A percentile compares a stretch with the other conserved stretches of the same genome.
Conservation (phyloP, 768 basidiomycete species). For the Kwoniella europaea region DNA sequence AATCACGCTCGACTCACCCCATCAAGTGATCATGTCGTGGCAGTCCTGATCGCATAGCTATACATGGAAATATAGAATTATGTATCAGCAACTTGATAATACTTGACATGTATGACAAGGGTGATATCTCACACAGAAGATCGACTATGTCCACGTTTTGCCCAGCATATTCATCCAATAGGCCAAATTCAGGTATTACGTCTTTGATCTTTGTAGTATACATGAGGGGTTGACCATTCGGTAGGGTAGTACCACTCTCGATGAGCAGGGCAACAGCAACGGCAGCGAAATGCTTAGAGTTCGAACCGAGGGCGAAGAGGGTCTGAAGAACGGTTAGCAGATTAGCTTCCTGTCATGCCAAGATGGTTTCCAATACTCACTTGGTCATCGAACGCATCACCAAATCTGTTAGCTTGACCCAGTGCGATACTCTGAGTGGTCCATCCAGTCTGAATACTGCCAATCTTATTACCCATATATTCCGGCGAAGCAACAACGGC, state of each 20-base stretch:
- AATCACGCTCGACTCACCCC: conserved; percentile 17
- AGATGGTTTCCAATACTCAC: background rate
- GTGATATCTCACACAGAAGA: conserved; percentile 37
- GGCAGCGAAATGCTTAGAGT: conserved; percentile 50
- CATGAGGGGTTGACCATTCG: conserved; percentile 21
- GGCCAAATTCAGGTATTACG: conserved; percentile 38
- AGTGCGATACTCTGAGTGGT: background rate
- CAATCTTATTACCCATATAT: background rate
- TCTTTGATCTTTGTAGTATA: conserved; percentile 48
- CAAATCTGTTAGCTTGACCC: background rate
- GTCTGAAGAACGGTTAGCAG: conserved; percentile 26
- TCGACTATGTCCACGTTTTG: conserved; percentile 42
- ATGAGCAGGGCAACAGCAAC: conserved; percentile 42
- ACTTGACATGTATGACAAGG: background rate
- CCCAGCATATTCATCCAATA: conserved; percentile 41
- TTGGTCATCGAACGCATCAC: background rate
- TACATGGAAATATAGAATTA: background rate
- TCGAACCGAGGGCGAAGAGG: conserved; percentile 47
- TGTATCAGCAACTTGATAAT: background rate
- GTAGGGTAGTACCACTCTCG: conserved; percentile 26
- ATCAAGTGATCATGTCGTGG: conserved; percentile 42
- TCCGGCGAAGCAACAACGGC: conserved; percentile 11
- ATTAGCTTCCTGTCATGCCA: background rate
- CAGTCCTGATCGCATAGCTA: conserved; percentile 44
- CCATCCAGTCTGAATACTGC: background rate